Evolutionary conservation across 192 early-diverging fungal species (phyloP), one percentile per base, ranked within the genome.

Genomic region (Allomyces macrogynus): DNA sequence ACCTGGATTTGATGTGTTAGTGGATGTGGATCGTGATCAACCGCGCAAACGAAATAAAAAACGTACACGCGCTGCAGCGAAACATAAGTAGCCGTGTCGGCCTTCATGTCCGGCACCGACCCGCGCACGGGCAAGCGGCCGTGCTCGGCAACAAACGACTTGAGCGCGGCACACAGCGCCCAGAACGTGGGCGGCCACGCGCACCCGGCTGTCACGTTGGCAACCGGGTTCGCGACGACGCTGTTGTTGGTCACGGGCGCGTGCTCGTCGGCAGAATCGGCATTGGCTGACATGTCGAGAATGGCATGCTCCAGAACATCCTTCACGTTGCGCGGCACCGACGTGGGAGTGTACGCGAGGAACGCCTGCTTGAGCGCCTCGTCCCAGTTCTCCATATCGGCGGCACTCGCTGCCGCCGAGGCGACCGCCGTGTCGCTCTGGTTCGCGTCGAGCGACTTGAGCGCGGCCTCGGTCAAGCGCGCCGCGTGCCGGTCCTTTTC

Each of bases 71-170:
- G 87, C 72, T 95, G 92, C 63, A 98, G 74, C 10, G 69, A 72
- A 20, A 98, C 84, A 72, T 87, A 98, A 43, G 85, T 83, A 24
- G 80, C 79, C 1, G 93, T 96, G 68, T 98, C 89, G 8, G 95
- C 81, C 71, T 98, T 96, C 95, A 98, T 98, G 73, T 98, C 95
- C 0, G 95, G 93, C 23, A 98, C 80, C 23, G 76, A 73, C 8
- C 95, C 95, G 1, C 87, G 80, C 16, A 93, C 71, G 1, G 95
- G 95, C 27, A 98, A 77, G 60, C 73, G 71, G 7, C 89, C 88
- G 23, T 75, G 32, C 5, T 40, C 32, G 7, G 32, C 32, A 8
- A 40, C 32, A 8, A 40, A 40, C 32, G 32, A 40, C 32, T 40
- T 40, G 32, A 40, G 32, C 7, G 32, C 32, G 4, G 32, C 32